Evolutionary conservation across 441 rosid species (phyloP), one percentile per base, ranked within the genome.

Genomic region (Eruca vesicaria): DNA sequence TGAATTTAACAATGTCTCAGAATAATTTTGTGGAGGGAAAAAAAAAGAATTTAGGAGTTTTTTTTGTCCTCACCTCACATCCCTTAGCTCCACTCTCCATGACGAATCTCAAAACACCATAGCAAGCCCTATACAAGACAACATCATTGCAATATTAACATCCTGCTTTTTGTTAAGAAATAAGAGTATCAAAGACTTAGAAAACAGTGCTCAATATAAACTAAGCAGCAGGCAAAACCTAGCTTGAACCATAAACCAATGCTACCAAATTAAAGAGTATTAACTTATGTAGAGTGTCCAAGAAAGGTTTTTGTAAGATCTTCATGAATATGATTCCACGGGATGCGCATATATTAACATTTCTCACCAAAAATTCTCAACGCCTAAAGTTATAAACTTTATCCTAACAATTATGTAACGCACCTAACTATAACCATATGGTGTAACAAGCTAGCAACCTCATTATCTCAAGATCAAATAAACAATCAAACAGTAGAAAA

Each of bases 71-170:
- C 23, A 85, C 91, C 89, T 87, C 91, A 52, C 91, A 87, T 43
- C 91, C 91, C 84, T 87, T 87, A 6, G 91, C 88, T 6, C 91
- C 91, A 75, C 86, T 87, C 84, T 87, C 91, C 91, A 87, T 87
- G 71, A 87, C 81, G 59, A 85, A 87, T 52, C 91, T 84, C 71
- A 87, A 78, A 9, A 87, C 91, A 77, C 89, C 91, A 69, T 85
- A 87, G 84, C 91, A 85, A 31, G 89, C 91, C 81, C 89, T 55
- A 38, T 35, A 29, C 26, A 48, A 7, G 2, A 64, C 29, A 55
- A 29, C 26, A 7, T n/a, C 2, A 63, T 20, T 8, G 29, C 16
- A 38, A 19, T 26, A 43, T 62, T 18, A 11, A 12, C 28, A 7
- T 14, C 31, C 87, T 5, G n/a, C 14, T 15, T 20, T 20, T 21